Percentiles rank a stretch among this genome's conserved stretches.
phyloP scores from a whole-genome alignment of 306 rosid species.

The Aeschynomene evenia region DNA sequence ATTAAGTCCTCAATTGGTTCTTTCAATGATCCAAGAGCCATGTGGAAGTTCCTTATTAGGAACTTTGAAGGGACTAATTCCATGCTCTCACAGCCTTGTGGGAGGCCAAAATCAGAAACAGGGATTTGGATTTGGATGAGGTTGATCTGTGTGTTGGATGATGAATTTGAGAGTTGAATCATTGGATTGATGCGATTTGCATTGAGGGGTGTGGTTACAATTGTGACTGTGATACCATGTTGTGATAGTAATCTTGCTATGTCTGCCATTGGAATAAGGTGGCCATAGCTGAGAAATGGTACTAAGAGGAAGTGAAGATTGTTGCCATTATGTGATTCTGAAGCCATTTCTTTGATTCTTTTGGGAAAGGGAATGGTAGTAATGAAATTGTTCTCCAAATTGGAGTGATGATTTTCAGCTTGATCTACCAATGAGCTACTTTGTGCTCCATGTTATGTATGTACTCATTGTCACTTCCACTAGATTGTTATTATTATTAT shows the following conservation, averaged over 20 bases:
- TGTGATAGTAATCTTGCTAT: constrained; percentile 38
- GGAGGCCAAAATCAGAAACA: constrained; percentile 30
- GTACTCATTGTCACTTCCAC: no score
- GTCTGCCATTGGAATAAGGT: constrained; percentile 44
- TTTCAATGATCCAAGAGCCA: not conserved
- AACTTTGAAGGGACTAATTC: not conserved
- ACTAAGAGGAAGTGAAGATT: not conserved
- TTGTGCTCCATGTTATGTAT: no score
- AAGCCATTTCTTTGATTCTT: not conserved
- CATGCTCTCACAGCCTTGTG: constrained; percentile 42
- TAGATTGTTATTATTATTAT: no score
- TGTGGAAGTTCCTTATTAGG: not conserved
- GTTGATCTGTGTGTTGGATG: not conserved
- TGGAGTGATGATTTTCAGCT: no score
- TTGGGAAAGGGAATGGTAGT: not conserved
- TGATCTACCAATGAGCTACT: no score
- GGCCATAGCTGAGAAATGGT: constrained; percentile 27
- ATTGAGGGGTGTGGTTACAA: constrained; percentile 41
- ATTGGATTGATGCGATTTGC: constrained; percentile 27
- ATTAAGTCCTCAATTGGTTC: not conserved
- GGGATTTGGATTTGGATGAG: constrained; percentile 15
- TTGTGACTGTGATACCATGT: constrained; percentile 8
- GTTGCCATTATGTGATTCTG: not conserved
- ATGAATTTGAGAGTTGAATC: not conserved
- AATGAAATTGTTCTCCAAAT: not conserved